These are phyloP conservation scores for Leishmania braziliensis DNA, from an alignment of 208 protist species.

Conservation along the genomic window DNA sequence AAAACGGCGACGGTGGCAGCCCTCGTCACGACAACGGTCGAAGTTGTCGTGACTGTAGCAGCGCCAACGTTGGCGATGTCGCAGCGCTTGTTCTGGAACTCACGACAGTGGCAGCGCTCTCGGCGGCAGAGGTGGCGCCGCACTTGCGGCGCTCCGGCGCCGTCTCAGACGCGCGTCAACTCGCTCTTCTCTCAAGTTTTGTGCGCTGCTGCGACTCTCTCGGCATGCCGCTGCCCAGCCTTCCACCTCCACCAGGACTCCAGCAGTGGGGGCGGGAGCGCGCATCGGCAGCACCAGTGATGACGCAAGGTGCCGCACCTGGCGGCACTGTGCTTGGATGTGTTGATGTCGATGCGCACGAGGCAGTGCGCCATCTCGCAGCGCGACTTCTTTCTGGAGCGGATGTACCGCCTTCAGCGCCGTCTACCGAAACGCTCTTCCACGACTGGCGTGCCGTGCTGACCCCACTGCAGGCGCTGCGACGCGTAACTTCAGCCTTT, in stretches of 20 bases:
- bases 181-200: conserved; percentile 1
- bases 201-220: conserved; percentile 8
- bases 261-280: not conserved
- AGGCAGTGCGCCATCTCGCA: conserved; percentile 9
- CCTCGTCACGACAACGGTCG: not conserved
- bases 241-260: not conserved
- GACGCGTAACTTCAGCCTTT: not conserved
- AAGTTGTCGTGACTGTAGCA: not conserved
- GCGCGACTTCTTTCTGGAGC: conserved; percentile 2
- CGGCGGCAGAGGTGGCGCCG: not conserved
- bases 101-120: not conserved
- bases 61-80: not conserved
- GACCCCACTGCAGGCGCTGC: conserved; percentile 15
- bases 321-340: not conserved
- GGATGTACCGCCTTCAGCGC: not conserved
- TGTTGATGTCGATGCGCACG: not conserved
- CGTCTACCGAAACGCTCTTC: not conserved
- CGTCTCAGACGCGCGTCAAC: not conserved
- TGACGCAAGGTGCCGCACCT: not conserved
- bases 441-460: conserved; percentile 8
- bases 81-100: conserved; percentile 8
- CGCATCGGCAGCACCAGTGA: not conserved
- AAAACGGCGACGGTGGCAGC: not conserved
- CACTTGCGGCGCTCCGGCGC: not conserved
- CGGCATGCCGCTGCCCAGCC: not conserved